These are phyloP conservation scores for Lagenaria siceraria DNA, from an alignment of 306 rosid genomes.

Conservation along the genomic window DNA sequence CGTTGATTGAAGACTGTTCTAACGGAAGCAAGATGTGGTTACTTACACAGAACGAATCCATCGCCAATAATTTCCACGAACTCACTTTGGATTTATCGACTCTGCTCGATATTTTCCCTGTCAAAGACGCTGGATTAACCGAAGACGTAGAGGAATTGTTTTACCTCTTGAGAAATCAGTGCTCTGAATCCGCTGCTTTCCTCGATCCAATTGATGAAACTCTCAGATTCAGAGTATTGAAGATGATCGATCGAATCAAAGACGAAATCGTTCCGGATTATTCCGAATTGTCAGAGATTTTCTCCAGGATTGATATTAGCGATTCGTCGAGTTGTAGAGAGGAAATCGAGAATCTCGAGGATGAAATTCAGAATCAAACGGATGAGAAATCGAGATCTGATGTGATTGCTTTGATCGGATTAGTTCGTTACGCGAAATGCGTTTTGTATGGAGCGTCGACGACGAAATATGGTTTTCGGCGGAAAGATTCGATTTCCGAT, in stretches of 20 bases:
- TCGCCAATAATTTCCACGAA: conserved; percentile 47
- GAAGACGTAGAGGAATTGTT: conserved; percentile 63
- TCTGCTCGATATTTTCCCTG: conserved; percentile 61
- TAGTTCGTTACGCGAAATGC: conserved; percentile 71
- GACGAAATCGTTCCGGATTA: conserved; percentile 58
- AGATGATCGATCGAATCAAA: conserved; percentile 46
- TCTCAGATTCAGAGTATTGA: conserved; percentile 32
- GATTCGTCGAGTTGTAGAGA: conserved; percentile 56
- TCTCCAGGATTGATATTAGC: conserved; percentile 33
- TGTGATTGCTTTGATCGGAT: conserved; percentile 53
- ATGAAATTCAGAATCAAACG: conserved; percentile 48
- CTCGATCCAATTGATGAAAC: conserved; percentile 24
- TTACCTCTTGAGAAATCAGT: conserved; percentile 42
- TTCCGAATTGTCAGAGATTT: conserved; percentile 25
- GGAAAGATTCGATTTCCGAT: conserved; percentile 28
- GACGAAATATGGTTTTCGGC: neutral
- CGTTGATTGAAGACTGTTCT: conserved; percentile 52
- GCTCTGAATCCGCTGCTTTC: conserved; percentile 18
- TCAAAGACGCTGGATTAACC: conserved; percentile 30
- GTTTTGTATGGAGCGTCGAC: conserved; percentile 73
- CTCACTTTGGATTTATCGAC: conserved; percentile 55
- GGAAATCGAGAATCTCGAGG: conserved; percentile 63
- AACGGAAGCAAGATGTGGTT: conserved; percentile 55
- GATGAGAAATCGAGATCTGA: conserved; percentile 58
- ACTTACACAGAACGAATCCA: conserved; percentile 35